These are phyloP conservation scores for Coleophoma crateriformis DNA, from an alignment of 2,329 filamentous ascomycete species.

Conservation along the genomic window DNA sequence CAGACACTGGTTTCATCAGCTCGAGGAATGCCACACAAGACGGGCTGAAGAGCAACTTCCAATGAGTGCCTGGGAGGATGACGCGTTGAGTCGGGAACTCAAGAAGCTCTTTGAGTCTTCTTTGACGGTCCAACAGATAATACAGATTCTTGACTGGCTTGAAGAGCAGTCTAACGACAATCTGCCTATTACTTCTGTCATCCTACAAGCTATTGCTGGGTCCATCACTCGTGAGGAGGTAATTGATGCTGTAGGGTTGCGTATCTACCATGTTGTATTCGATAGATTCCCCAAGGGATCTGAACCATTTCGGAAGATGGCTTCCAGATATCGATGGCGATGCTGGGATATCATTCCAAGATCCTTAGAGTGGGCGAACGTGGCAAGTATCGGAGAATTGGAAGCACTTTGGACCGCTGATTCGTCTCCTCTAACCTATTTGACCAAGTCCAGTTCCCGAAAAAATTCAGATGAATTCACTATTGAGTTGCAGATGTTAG, in stretches of 20 bases:
- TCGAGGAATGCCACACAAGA: slow-evolving; percentile 21
- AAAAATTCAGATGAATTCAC: not conserved
- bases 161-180: slow-evolving; percentile 17
- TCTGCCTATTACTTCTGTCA: slow-evolving; percentile 23
- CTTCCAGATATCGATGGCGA: slow-evolving; percentile 21
- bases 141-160: slow-evolving; percentile 29
- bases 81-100: slow-evolving; percentile 19
- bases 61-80: slow-evolving; percentile 24
- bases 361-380: slow-evolving; percentile 14
- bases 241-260: slow-evolving; percentile 24
- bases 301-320: slow-evolving; percentile 10
- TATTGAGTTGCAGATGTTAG: not conserved
- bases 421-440: slow-evolving; percentile 14
- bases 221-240: slow-evolving; percentile 29
- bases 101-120: slow-evolving; percentile 28
- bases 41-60: slow-evolving; percentile 7
- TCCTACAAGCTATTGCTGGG: slow-evolving; percentile 31
- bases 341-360: slow-evolving; percentile 21
- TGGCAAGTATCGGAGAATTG: slow-evolving; percentile 11
- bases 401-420: slow-evolving; percentile 12
- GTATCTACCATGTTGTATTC: slow-evolving; percentile 27
- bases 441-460: not conserved
- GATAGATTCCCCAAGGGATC: slow-evolving; percentile 10
- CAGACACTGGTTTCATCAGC: slow-evolving; percentile 29
- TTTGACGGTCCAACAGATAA: slow-evolving; percentile 31